Conservation (phyloP, 768 basidiomycete genomes). For the Astraeus odoratus region DNA sequence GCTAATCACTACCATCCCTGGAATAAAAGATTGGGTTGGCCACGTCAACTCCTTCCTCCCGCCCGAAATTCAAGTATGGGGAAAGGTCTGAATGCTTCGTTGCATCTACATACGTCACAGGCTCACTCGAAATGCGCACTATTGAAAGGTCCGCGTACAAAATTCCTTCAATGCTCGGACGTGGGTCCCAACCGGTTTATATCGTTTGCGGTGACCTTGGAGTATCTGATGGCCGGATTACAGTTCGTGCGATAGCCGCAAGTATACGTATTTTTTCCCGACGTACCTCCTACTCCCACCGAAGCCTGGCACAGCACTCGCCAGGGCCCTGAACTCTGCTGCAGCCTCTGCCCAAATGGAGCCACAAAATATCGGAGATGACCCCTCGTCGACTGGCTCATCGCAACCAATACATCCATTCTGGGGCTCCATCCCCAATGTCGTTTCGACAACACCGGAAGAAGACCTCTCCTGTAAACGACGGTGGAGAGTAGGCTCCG, state of each 20-base stretch:
- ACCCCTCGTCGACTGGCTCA: too few relatives aligned
- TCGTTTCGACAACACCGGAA: slow-evolving; percentile 36
- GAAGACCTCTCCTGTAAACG: slow-evolving; percentile 64
- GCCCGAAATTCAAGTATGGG: slow-evolving; percentile 89
- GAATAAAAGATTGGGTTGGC: slow-evolving; percentile 58
- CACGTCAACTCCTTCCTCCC: slow-evolving; percentile 86
- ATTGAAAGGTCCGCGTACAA: slow-evolving; percentile 53
- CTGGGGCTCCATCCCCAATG: slow-evolving; percentile 44
- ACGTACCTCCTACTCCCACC: slow-evolving; percentile 90
- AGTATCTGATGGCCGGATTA: not conserved
- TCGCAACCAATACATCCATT: slow-evolving; percentile 53
- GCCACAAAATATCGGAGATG: too few relatives aligned
- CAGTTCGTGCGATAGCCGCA: slow-evolving; percentile 89
- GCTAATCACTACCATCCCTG: slow-evolving; percentile 74
- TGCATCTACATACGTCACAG: not conserved
- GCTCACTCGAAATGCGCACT: not conserved
- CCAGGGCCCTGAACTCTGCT: slow-evolving; percentile 35
- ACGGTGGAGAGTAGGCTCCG: slow-evolving; percentile 55
- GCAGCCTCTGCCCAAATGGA: slow-evolving; percentile 2
- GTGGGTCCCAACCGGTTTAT: slow-evolving; percentile 31
- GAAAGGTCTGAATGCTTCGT: slow-evolving; percentile 50
- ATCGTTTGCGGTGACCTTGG: not conserved
- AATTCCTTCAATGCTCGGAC: slow-evolving; percentile 78
- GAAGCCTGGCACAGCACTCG: slow-evolving; percentile 62
- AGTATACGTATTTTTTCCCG: slow-evolving; percentile 97